Base-by-base conservation (phyloP, 2,329 filamentous ascomycete genomes). In the Alternaria longipes region DNA sequence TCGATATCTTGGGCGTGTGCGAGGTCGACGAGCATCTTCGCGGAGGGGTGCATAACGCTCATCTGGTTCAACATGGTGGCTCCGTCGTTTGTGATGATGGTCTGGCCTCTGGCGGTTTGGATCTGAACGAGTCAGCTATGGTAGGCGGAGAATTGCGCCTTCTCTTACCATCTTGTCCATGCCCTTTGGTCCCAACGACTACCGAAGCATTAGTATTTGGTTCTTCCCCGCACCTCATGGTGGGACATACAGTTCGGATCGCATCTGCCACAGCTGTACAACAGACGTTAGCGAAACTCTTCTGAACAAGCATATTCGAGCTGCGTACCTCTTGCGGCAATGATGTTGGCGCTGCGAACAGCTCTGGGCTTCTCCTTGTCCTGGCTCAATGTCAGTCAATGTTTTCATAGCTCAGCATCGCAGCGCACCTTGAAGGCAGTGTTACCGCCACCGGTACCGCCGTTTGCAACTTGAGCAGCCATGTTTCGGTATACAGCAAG, bases 61-160 rank as follows among this genome's bases (percentile, higher is more conserved):
- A 99, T 98, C 85, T 94, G 94, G 84, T 92, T 97, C 77, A 99
- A 84, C 94, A 99, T 99, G 59, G 95, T 99, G 84, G 96, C 97
- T 80, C 95, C 95, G 82, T 99, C 95, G 85, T 99, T 99, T 77
- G 95, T 99, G 83, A 99, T 99, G 80, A 98, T 95, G 60, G 94
- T 97, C 81, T 97, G 92, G 83, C 94, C 95, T 84, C 93, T 97
- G 79, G 93, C 92, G 62, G 91, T 96, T 85, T 96, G 91, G 74
- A 99, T 98, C 85, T 86, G 68, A 20, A 12, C 14, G 8, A 24
- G 44, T 73, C 28, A 75, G 69, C 20, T 36, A 7, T 30, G n/a
- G 6, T 36, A 14, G 9, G 12, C 38, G 5, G 8, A 20, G 11
- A 2, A 14, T 22, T 42, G 26, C n/a, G 16, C 18, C 22, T 14